Evolutionary conservation across 345 rosid genomes (phyloP).

Genomic region (Populus ilicifolia): DNA sequence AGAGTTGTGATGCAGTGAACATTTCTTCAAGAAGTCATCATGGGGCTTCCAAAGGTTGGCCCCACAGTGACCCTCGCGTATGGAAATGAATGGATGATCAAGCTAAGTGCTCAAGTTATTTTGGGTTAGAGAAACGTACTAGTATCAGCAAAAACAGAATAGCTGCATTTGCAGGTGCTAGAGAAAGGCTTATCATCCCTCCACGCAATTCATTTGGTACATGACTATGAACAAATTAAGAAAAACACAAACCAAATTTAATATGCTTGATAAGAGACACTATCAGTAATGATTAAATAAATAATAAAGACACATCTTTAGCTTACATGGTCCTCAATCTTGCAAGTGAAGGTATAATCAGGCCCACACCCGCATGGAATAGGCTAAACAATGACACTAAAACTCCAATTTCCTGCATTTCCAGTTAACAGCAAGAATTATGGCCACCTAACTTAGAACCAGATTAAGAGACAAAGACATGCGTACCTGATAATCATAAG

Average conservation of each 20-base stretch:
- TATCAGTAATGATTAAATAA: not conserved
- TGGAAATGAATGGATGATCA: too few relatives aligned
- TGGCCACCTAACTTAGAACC: not conserved
- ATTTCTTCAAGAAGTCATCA: too few relatives aligned
- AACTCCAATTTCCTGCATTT: slow-evolving; percentile 74
- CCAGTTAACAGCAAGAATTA: slow-evolving; percentile 8
- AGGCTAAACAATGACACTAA: slow-evolving; percentile 69
- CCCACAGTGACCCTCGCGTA: too few relatives aligned
- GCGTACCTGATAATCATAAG: slow-evolving; percentile 94
- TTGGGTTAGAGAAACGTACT: slow-evolving; percentile 32
- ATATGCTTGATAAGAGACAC: slow-evolving; percentile 5
- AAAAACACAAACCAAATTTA: slow-evolving; percentile 15
- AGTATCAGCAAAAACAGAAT: slow-evolving; percentile 55
- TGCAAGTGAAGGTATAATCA: slow-evolving; percentile 77
- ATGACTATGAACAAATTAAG: slow-evolving; percentile 46
- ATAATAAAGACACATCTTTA: not conserved
- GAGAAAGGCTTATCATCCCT: slow-evolving; percentile 88
- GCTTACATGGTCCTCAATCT: slow-evolving; percentile 83
- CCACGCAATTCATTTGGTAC: slow-evolving; percentile 91
- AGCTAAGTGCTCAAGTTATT: too few relatives aligned
- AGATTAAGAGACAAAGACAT: not conserved
- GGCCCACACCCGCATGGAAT: slow-evolving; percentile 67
- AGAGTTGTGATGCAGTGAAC: too few relatives aligned
- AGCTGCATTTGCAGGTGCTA: slow-evolving; percentile 77
- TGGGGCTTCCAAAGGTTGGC: too few relatives aligned